Percentiles rank a stretch among this genome's conserved stretches.
Conservation (phyloP, 2,329 filamentous ascomycete species). For the Aureobasidium sp. region DNA sequence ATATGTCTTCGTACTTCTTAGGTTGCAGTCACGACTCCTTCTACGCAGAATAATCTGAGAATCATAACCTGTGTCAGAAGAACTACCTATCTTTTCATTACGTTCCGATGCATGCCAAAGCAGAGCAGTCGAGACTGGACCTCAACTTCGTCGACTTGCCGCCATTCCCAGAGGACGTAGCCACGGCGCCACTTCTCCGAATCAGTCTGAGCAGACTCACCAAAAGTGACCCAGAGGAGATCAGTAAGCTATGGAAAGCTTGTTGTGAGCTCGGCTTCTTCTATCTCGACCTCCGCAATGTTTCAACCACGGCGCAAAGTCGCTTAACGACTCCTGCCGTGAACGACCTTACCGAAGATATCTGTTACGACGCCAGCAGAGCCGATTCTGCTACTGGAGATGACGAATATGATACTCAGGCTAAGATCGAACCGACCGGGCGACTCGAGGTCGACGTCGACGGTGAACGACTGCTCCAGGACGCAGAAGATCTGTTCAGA, state of each 20-base stretch:
- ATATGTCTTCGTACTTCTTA: background rate
- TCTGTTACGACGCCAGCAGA: background rate
- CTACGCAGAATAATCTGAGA: background rate
- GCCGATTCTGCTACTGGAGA: background rate
- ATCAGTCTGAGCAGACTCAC: constrained; percentile 34
- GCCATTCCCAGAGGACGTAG: constrained; percentile 36
- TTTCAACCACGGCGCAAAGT: background rate
- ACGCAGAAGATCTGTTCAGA: constrained; percentile 41
- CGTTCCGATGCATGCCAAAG: background rate
- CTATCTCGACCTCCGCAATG: constrained; percentile 44
- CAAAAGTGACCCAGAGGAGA: constrained; percentile 27
- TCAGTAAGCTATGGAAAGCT: constrained; percentile 32
- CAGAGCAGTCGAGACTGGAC: background rate
- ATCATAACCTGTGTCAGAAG: no score
- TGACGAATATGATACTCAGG: background rate
- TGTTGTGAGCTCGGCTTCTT: constrained; percentile 49
- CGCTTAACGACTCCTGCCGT: background rate
- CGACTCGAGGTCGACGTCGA: constrained; percentile 20
- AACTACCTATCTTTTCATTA: background rate
- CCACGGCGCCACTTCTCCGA: constrained; percentile 35
- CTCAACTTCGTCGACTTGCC: constrained; percentile 31
- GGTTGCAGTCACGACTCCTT: background rate
- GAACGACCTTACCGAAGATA: constrained; percentile 4
- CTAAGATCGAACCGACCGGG: background rate
- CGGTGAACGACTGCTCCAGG: constrained; percentile 36